Evolutionary conservation across 805 yeast species (phyloP).

Genomic region (Barnettozyma sucrosica): DNA sequence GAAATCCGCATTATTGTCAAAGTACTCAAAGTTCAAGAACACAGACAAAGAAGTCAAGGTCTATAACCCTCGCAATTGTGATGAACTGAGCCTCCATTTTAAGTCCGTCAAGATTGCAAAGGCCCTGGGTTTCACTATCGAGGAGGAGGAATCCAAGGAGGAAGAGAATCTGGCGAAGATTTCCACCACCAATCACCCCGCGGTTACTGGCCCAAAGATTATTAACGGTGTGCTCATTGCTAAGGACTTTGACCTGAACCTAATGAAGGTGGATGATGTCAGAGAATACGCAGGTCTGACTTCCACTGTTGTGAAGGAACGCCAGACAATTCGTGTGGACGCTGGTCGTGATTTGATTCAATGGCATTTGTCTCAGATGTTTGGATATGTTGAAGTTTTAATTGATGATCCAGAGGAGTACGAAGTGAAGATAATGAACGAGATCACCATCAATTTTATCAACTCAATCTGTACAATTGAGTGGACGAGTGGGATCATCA

Average conservation of each 20-base stretch:
- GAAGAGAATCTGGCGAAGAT: background rate
- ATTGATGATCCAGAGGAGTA: slow-evolving; percentile 48
- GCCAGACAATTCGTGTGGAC: slow-evolving; percentile 70
- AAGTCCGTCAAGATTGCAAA: slow-evolving; percentile 82
- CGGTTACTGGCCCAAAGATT: slow-evolving; percentile 22
- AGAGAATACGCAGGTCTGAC: slow-evolving; percentile 85
- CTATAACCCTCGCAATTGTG: slow-evolving; percentile 89
- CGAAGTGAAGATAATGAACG: slow-evolving; percentile 57
- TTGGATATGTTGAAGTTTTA: slow-evolving; percentile 69
- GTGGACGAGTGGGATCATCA: slow-evolving; percentile 87
- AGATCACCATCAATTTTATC: slow-evolving; percentile 44
- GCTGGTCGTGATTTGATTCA: slow-evolving; percentile 75
- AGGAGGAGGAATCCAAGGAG: slow-evolving; percentile 21
- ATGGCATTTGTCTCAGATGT: slow-evolving; percentile 95
- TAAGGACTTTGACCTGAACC: slow-evolving; percentile 80
- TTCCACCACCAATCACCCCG: slow-evolving; percentile 26
- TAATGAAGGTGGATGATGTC: slow-evolving; percentile 80
- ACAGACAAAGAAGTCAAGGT: slow-evolving; percentile 88
- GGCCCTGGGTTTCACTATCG: slow-evolving; percentile 55
- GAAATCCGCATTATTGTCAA: slow-evolving; percentile 85
- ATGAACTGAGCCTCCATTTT: slow-evolving; percentile 67
- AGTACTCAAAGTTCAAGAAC: slow-evolving; percentile 73
- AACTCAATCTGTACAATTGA: slow-evolving; percentile 59
- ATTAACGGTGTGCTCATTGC: slow-evolving; percentile 86
- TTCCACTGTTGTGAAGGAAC: slow-evolving; percentile 77